Evolutionary conservation across 2,329 filamentous ascomycete species (phyloP).

Genomic region (Venturia carpophila): DNA sequence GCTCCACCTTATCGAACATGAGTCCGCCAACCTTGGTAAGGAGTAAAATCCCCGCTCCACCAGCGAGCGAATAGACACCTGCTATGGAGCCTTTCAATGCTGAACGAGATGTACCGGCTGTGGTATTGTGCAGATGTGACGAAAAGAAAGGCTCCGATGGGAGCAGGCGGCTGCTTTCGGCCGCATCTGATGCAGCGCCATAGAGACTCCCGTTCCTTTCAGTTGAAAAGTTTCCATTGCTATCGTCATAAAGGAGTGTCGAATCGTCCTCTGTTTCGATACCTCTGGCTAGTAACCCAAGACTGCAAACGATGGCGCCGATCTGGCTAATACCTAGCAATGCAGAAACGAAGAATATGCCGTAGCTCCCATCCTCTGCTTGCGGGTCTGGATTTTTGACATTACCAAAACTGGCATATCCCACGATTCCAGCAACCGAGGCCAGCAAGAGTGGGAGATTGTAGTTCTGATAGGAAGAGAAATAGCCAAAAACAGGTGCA

Average conservation of each 20-base stretch:
- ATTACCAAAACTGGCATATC: slow-evolving; percentile 70
- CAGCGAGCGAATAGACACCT: slow-evolving; percentile 85
- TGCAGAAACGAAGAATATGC: slow-evolving; percentile 67
- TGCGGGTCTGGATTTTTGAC: slow-evolving; percentile 68
- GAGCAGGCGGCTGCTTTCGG: slow-evolving; percentile 13
- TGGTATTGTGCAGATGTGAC: slow-evolving; percentile 12
- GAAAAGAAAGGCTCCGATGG: slow-evolving; percentile 7
- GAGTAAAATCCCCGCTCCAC: slow-evolving; percentile 80
- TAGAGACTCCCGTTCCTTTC: not conserved
- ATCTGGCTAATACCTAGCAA: slow-evolving; percentile 90
- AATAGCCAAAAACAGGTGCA: slow-evolving; percentile 79
- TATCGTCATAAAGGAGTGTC: not conserved
- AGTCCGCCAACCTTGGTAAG: slow-evolving; percentile 86
- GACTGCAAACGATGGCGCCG: slow-evolving; percentile 87
- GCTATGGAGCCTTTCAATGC: slow-evolving; percentile 87
- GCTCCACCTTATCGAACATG: slow-evolving; percentile 68
- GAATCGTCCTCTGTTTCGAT: slow-evolving; percentile 49
- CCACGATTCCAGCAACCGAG: slow-evolving; percentile 64
- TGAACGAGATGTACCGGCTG: slow-evolving; percentile 2
- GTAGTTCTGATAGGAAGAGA: slow-evolving; percentile 58
- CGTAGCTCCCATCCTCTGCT: slow-evolving; percentile 58
- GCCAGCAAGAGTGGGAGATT: slow-evolving; percentile 69
- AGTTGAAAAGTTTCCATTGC: not conserved
- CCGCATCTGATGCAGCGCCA: slow-evolving; percentile 9
- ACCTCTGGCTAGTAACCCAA: slow-evolving; percentile 78